Percentiles rank a stretch among this genome's conserved stretches.
phyloP scores from a whole-genome alignment of 257 asterid genomes.

The Nicotiana undulata region DNA sequence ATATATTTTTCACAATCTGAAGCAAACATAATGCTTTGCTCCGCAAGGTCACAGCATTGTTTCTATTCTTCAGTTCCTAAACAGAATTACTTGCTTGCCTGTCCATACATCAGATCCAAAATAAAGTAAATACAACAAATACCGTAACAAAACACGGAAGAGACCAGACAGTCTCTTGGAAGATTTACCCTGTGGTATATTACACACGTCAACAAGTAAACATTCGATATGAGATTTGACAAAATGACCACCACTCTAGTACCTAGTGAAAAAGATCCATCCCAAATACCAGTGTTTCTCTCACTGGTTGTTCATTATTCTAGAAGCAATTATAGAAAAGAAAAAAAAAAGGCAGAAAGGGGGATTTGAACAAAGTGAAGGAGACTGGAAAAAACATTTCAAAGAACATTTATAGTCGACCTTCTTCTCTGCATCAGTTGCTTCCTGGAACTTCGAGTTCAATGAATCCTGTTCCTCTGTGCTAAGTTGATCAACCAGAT shows the following conservation, averaged over 20 bases:
- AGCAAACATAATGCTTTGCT: neutral
- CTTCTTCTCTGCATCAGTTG: constrained; percentile 88
- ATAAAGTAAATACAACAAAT: neutral
- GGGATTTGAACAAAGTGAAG: neutral
- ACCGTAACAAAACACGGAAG: neutral
- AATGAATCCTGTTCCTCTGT: constrained; percentile 82
- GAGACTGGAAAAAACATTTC: neutral
- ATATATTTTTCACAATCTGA: constrained; percentile 2
- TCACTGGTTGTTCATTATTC: neutral
- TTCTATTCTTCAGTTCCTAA: neutral
- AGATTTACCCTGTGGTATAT: neutral
- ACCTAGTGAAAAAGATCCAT: neutral
- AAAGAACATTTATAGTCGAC: constrained; percentile 21
- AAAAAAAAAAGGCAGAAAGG: neutral
- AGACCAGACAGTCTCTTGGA: neutral
- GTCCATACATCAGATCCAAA: neutral
- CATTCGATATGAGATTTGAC: neutral
- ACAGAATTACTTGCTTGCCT: neutral
- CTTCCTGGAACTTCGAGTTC: constrained; percentile 76
- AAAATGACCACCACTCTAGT: neutral
- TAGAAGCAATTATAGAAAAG: neutral
- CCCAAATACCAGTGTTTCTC: neutral
- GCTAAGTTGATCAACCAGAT: constrained; percentile 83
- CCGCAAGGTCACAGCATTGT: neutral
- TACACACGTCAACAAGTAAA: neutral